Evolutionary conservation across 73 alveolate species (phyloP).

Genomic region (Tetrahymena elliotti): DNA sequence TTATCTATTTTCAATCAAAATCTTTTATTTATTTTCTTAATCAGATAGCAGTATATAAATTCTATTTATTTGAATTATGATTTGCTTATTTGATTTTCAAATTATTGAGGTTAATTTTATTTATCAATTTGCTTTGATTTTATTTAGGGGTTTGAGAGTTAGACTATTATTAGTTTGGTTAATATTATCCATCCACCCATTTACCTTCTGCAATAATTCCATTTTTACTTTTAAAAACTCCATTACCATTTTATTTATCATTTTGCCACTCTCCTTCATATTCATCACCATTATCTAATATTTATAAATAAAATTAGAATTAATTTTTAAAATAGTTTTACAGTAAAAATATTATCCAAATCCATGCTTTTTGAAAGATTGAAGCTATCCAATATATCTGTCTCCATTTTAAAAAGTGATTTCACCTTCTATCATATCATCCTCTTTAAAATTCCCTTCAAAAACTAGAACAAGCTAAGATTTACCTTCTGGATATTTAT

Average conservation of each 20-base stretch:
- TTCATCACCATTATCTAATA: background rate
- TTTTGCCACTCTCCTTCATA: background rate
- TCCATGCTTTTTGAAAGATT: background rate
- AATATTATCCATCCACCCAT: background rate
- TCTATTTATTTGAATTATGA: background rate
- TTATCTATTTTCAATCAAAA: too few relatives aligned
- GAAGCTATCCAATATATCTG: background rate
- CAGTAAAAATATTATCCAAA: background rate
- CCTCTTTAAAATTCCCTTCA: background rate
- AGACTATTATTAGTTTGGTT: background rate
- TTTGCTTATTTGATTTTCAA: background rate
- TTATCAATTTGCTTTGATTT: background rate
- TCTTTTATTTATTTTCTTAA: background rate
- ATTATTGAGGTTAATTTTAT: background rate
- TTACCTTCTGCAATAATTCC: background rate
- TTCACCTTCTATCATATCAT: background rate
- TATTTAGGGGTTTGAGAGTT: background rate
- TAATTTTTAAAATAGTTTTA: background rate
- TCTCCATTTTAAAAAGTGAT: background rate
- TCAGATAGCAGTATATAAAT: background rate
- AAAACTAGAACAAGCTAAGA: background rate
- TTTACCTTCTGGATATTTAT: background rate
- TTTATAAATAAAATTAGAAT: background rate
- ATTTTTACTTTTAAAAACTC: background rate
- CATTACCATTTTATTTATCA: background rate